Conservation (phyloP, 2,329 filamentous ascomycete species). For the Dothideomycetes sp. region DNA sequence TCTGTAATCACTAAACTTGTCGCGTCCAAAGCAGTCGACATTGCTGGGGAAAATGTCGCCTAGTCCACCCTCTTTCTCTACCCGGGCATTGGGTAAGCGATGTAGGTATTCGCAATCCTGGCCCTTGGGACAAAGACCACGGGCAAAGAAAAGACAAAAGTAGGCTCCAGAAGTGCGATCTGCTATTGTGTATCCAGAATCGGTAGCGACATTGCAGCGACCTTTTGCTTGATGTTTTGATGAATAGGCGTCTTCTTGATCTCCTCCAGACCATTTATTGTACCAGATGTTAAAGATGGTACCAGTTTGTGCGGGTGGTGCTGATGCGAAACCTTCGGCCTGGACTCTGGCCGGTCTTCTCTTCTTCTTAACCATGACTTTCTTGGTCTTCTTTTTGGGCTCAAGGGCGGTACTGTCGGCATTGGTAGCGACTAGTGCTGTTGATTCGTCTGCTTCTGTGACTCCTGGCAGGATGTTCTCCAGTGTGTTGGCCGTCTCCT, state of each 20-base stretch:
- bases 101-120: slow-evolving; percentile 93
- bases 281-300: slow-evolving; percentile 99
- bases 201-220: slow-evolving; percentile 76
- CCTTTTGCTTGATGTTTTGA: slow-evolving; percentile 73
- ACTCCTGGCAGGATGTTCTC: slow-evolving; percentile 4
- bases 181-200: slow-evolving; percentile 42
- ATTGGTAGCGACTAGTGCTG: slow-evolving; percentile 15
- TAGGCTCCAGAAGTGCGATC: slow-evolving; percentile 54
- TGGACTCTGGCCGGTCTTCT: slow-evolving; percentile 81
- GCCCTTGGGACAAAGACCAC: slow-evolving; percentile 74
- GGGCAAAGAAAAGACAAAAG: slow-evolving; percentile 87
- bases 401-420: slow-evolving; percentile 18
- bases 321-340: slow-evolving; percentile 76
- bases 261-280: slow-evolving; percentile 95
- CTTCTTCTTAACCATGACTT: slow-evolving; percentile 89
- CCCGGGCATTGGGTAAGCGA: slow-evolving; percentile 57
- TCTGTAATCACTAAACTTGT: slow-evolving; percentile 86
- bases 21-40: slow-evolving; percentile 86
- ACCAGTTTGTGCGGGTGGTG: slow-evolving; percentile 83
- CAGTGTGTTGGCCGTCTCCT: slow-evolving; percentile 5
- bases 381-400: slow-evolving; percentile 55
- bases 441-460: slow-evolving; percentile 13
- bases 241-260: slow-evolving; percentile 83
- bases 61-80: slow-evolving; percentile 37
- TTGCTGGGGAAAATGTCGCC: slow-evolving; percentile 91